Base-by-base conservation (phyloP, 208 protist species). In the Novymonas esmeraldas region DNA sequence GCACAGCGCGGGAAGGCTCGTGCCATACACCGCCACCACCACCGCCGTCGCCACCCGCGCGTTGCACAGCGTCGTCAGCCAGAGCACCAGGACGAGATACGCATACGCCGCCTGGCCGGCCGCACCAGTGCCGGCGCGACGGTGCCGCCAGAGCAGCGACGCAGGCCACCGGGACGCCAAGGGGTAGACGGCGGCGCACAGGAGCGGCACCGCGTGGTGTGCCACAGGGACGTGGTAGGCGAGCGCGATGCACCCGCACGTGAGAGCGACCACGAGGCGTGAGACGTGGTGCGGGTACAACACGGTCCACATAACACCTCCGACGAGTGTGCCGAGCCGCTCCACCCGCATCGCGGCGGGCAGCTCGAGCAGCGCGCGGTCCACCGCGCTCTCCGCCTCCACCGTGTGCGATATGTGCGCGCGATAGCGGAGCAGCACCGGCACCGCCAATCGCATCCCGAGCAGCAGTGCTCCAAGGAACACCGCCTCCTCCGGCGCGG, bases 331-430 rank as follows among this genome's bases (percentile, higher is more conserved):
- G 7, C 81, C 79, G 0, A 50, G 10, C 16, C 63, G 65, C 38
- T 84, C 70, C n/a, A 59, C 34, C n/a, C 56, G 45, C 20, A 54
- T 24, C n/a, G 28, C n/a, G 3, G 44, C 44, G 5, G 67, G 45
- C 24, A 38, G 6, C 16, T 5, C 7, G 10, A 24, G n/a, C 22
- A 89, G 31, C 33, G 61, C 66, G 31, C 70, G 55, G 29, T 86
- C 77, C 41, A 85, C 22, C 14, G 49, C 51, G 41, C 79, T 83
- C 14, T 64, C 64, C 34, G 57, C 71, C 39, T 79, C 79, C 11
- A 85, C 81, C 16, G 66, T 66, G 74, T 88, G 79, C 0, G 79
- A 83, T 51, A 92, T 85, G 66, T 85, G 82, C 6, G 74, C 79
- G 2, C 81, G 78, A 45, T 81, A 67, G 33, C 73, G 79, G 51